Percentiles rank a stretch among this genome's conserved stretches.
phyloP scores from a whole-genome alignment of 139 green algal species.

The Trebouxia sp. region DNA sequence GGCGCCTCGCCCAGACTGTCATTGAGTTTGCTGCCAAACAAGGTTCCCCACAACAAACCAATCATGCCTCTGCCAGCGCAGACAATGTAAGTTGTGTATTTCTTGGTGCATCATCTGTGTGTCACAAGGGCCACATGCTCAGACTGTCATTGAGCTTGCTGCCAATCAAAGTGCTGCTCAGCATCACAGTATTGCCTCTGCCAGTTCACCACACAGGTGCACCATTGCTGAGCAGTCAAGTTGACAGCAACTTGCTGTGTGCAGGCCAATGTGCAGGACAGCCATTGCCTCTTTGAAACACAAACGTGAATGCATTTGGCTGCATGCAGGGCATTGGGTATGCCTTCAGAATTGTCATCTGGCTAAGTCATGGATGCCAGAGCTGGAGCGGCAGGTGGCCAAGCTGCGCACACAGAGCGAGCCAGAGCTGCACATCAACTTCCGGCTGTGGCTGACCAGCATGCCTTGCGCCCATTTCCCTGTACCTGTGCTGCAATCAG shows the following conservation, averaged over 20 bases:
- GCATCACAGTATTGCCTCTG: no score
- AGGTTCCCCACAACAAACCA: no score
- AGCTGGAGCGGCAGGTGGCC: constrained; percentile 50
- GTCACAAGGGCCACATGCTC: constrained; percentile 69
- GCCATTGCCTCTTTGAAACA: no score
- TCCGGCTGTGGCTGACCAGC: constrained; percentile 85
- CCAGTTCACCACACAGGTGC: no score
- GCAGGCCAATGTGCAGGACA: no score
- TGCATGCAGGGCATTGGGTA: constrained; percentile 80
- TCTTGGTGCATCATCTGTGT: no score
- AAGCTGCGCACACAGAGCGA: constrained; percentile 18
- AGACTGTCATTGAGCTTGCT: constrained; percentile 27
- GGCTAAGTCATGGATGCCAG: constrained; percentile 76
- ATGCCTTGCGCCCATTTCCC: constrained; percentile 77
- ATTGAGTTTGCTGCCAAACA: constrained; percentile 10
- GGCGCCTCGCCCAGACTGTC: constrained; percentile 47
- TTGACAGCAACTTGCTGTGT: no score
- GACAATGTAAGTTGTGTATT: no score
- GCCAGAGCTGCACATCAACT: constrained; percentile 63
- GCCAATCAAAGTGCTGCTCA: constrained; percentile 16
- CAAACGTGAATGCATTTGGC: no score
- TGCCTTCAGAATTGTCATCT: constrained; percentile 92
- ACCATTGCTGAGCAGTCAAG: no score
- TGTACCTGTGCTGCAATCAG: constrained; percentile 64
- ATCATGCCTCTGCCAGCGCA: no score